phyloP scores from a whole-genome alignment of 1,284 basidiomycete species.

The Pterulicium gracile region DNA sequence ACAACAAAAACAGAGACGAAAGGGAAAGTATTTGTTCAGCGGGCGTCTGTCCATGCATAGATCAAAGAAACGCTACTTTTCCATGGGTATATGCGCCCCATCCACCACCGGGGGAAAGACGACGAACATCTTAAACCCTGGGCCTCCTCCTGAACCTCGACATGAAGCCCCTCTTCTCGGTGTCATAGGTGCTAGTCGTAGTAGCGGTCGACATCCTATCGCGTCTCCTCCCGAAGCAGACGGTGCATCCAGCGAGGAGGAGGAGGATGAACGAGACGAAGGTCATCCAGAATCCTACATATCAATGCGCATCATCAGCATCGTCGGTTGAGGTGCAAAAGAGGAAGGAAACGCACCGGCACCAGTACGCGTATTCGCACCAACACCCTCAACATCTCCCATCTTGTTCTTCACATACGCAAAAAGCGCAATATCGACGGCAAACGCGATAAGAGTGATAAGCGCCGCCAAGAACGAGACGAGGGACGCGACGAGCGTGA shows the following conservation, averaged over 20 bases:
- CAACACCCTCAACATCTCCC: slow-evolving; percentile 31
- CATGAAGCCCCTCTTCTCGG: too few relatives aligned
- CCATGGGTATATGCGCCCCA: too few relatives aligned
- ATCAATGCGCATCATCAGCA: slow-evolving; percentile 1
- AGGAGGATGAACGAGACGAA: slow-evolving; percentile 56
- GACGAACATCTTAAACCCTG: too few relatives aligned
- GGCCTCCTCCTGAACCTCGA: too few relatives aligned
- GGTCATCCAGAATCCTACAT: slow-evolving; percentile 63
- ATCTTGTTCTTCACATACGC: slow-evolving; percentile 48
- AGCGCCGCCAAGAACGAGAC: slow-evolving; percentile 55
- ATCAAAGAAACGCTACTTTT: too few relatives aligned
- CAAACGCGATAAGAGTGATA: slow-evolving; percentile 58
- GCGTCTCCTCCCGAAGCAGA: slow-evolving; percentile 56
- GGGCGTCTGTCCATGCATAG: too few relatives aligned
- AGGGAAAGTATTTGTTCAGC: too few relatives aligned
- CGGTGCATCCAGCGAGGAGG: slow-evolving; percentile 51
- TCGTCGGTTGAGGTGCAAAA: slow-evolving; percentile 6
- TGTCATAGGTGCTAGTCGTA: too few relatives aligned
- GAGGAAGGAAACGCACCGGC: slow-evolving; percentile 34
- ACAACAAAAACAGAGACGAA: too few relatives aligned
- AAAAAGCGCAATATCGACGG: slow-evolving; percentile 65
- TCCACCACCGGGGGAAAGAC: too few relatives aligned
- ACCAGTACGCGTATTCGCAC: slow-evolving; percentile 37
- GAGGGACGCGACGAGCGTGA: slow-evolving; percentile 49
- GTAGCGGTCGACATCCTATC: slow-evolving; percentile 30